Evolutionary conservation across 192 early-diverging fungal genomes (phyloP).

Genomic region (Chytriomyces sp.): DNA sequence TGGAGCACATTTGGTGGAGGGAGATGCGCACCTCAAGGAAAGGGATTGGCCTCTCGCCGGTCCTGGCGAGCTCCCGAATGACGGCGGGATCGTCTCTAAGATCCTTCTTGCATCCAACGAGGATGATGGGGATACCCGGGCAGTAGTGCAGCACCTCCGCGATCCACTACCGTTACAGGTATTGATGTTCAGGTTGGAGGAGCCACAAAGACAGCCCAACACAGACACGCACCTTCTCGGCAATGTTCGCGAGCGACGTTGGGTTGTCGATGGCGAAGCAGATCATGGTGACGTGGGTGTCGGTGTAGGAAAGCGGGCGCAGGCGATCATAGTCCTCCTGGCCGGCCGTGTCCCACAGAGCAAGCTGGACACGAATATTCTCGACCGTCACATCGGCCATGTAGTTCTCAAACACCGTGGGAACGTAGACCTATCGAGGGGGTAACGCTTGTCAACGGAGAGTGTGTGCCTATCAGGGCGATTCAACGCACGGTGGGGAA

Average conservation of each 20-base stretch:
- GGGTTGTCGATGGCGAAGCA: conserved; percentile 21
- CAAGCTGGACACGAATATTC: conserved; percentile 38
- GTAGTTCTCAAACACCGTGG: no score
- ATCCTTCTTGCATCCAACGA: conserved; percentile 37
- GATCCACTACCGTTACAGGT: conserved; percentile 49
- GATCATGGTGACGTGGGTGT: conserved; percentile 5
- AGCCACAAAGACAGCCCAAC: neutral
- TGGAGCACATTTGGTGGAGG: conserved; percentile 19
- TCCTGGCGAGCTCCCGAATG: conserved; percentile 34
- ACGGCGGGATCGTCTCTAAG: no score
- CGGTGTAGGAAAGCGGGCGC: conserved; percentile 1
- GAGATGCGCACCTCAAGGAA: conserved; percentile 36
- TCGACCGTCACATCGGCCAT: conserved; percentile 56
- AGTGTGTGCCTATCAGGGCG: no score
- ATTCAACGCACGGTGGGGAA: conserved; percentile 64
- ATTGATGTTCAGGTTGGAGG: conserved; percentile 32
- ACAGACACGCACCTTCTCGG: neutral
- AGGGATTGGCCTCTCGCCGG: conserved; percentile 3
- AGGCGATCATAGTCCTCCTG: no score
- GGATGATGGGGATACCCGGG: conserved; percentile 15
- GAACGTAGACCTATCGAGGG: conserved; percentile 58
- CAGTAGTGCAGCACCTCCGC: conserved; percentile 26
- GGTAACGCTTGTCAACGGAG: no score
- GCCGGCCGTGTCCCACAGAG: no score
- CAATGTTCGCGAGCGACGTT: conserved; percentile 5